Evolutionary conservation across 129 eudicot genomes (phyloP).

Genomic region (Rutidosis leptorrhynchoides): DNA sequence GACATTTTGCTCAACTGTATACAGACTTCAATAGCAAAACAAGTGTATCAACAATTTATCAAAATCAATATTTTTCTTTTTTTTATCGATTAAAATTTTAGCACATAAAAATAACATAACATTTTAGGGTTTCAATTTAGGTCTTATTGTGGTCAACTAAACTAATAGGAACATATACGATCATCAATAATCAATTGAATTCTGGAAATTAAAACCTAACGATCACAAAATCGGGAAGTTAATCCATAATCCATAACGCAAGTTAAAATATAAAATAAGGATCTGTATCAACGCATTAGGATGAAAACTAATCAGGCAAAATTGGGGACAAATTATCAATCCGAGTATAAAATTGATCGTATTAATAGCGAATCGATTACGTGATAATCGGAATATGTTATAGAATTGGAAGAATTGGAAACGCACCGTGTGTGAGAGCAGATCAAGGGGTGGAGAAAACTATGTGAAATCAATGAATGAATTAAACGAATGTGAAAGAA

Average conservation of each 20-base stretch:
- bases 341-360: conserved; percentile 3
- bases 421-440: conserved; percentile 33
- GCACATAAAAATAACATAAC: conserved; percentile 1
- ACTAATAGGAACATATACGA: conserved; percentile 2
- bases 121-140: conserved; percentile 25
- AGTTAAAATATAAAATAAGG: conserved; percentile 10
- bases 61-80: conserved; percentile 5
- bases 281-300: conserved; percentile 9
- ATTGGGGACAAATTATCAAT: conserved; percentile 14
- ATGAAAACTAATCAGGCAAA: conserved; percentile 19
- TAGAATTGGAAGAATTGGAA: background rate
- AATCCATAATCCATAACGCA: conserved; percentile 12
- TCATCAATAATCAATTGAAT: conserved; percentile 2
- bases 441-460: conserved; percentile 28
- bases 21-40: background rate
- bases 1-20: conserved; percentile 46
- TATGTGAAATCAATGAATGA: conserved; percentile 15
- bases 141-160: conserved; percentile 27
- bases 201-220: background rate
- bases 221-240: conserved; percentile 9
- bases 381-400: conserved; percentile 6
- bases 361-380: background rate
- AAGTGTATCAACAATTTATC: background rate
- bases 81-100: no score
- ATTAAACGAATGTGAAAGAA: conserved; percentile 12